Conservation (phyloP, 2,329 filamentous ascomycete genomes). For the Dothidotthia symphoricarpi region DNA sequence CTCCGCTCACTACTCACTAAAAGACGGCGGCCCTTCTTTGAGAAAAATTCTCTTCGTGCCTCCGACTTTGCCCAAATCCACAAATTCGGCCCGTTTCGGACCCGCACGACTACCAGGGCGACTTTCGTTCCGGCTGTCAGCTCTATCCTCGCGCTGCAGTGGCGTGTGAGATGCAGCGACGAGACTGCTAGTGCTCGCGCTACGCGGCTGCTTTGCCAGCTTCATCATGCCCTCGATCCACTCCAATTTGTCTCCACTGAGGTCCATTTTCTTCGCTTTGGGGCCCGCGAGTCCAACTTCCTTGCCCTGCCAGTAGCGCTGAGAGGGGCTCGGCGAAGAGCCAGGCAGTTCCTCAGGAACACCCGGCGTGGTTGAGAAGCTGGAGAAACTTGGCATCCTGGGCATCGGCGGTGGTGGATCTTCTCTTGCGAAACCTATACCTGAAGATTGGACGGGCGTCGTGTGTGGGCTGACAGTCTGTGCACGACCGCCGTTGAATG, state of each 20-base stretch:
- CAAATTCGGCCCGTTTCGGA: slow-evolving; percentile 50
- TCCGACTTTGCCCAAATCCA: slow-evolving; percentile 69
- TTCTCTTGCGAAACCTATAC: slow-evolving; percentile 15
- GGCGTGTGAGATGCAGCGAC: slow-evolving; percentile 16
- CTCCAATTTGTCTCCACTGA: slow-evolving; percentile 67
- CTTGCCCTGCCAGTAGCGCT: slow-evolving; percentile 39
- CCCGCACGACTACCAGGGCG: slow-evolving; percentile 28
- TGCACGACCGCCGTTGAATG: slow-evolving; percentile 23
- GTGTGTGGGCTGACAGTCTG: slow-evolving; percentile 23
- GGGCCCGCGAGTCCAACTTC: slow-evolving; percentile 69
- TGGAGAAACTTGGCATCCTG: slow-evolving; percentile 14
- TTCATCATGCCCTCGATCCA: slow-evolving; percentile 85
- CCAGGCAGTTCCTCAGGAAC: slow-evolving; percentile 27
- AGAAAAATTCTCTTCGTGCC: slow-evolving; percentile 71
- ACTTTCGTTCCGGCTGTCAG: slow-evolving; percentile 28
- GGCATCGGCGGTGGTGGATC: slow-evolving; percentile 28
- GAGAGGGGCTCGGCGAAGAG: slow-evolving; percentile 29
- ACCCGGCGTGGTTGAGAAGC: slow-evolving; percentile 14
- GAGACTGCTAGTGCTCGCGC: slow-evolving; percentile 64
- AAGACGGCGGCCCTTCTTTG: slow-evolving; percentile 26
- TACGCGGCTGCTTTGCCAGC: slow-evolving; percentile 74
- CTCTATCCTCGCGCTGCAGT: slow-evolving; percentile 18
- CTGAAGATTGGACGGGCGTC: slow-evolving; percentile 29
- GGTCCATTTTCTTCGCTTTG: slow-evolving; percentile 61
- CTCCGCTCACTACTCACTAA: no score